Percentiles rank a stretch among this genome's conserved stretches.
phyloP scores from a whole-genome alignment of 345 rosid species.

The Euphorbia tirucalli region DNA sequence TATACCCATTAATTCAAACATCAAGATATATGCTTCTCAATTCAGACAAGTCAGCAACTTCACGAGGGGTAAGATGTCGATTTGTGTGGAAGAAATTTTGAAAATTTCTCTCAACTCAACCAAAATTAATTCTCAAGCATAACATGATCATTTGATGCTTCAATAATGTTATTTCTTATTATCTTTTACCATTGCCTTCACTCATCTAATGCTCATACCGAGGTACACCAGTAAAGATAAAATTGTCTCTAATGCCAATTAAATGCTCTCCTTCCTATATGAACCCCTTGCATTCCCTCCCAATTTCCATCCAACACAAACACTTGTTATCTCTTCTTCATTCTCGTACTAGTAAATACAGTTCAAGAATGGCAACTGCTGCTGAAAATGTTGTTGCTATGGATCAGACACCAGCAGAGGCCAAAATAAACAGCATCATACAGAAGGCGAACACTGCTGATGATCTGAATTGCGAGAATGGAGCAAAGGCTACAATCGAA shows the following conservation, averaged over 20 bases:
- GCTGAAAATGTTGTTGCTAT: conserved; percentile 26
- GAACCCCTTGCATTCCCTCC: no score
- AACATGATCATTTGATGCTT: no score
- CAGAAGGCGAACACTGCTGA: no score
- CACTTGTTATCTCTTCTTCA: background rate
- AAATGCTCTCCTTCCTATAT: conserved; percentile 17
- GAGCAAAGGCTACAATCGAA: conserved; percentile 6
- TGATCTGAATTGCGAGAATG: no score
- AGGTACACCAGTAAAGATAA: conserved; percentile 6
- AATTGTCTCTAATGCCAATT: conserved; percentile 1
- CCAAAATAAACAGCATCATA: no score
- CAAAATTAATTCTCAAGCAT: no score
- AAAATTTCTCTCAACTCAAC: no score
- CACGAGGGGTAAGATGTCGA: no score
- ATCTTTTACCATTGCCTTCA: background rate
- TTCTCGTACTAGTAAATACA: background rate
- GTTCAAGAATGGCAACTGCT: conserved; percentile 22
- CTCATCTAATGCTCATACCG: conserved; percentile 19
- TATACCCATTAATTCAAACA: no score
- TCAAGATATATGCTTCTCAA: no score
- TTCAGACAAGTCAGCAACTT: no score
- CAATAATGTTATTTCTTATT: background rate
- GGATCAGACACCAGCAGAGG: conserved; percentile 16
- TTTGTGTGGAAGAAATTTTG: no score
- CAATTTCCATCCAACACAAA: conserved; percentile 16